Evolutionary conservation across 768 basidiomycete genomes (phyloP).

Genomic region (Boletus eberwhitei): DNA sequence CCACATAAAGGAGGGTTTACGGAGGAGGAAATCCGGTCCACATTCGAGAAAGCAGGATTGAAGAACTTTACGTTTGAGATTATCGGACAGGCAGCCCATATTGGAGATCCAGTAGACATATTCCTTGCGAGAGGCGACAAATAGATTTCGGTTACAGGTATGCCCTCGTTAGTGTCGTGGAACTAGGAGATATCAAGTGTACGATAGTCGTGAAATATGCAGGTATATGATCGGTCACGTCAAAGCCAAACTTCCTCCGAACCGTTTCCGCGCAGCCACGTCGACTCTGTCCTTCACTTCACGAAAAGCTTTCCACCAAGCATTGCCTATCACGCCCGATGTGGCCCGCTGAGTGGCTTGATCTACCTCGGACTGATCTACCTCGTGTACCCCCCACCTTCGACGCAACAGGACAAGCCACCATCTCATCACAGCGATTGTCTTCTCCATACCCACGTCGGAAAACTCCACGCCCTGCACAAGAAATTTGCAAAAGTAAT

Average conservation of each 20-base stretch:
- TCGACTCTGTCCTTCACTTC: constrained; percentile 69
- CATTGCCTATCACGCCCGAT: constrained; percentile 48
- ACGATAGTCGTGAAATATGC: background rate
- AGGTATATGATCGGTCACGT: constrained; percentile 34
- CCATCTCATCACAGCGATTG: constrained; percentile 73
- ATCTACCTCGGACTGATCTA: constrained; percentile 33
- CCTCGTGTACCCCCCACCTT: constrained; percentile 59
- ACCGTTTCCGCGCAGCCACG: constrained; percentile 57
- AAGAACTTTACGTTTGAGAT: constrained; percentile 39
- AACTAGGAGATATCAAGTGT: background rate
- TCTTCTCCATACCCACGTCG: constrained; percentile 69
- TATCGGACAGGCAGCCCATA: constrained; percentile 30
- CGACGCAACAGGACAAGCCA: constrained; percentile 72
- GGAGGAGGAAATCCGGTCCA: constrained; percentile 43
- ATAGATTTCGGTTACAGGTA: constrained; percentile 1
- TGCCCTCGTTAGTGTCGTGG: background rate
- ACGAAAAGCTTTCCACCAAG: constrained; percentile 82
- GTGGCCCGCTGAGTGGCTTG: constrained; percentile 30
- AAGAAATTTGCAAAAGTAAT: constrained; percentile 71
- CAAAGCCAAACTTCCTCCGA: constrained; percentile 68
- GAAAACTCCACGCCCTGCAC: constrained; percentile 63
- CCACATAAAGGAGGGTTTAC: constrained; percentile 53
- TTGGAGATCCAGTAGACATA: constrained; percentile 37
- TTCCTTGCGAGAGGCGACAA: constrained; percentile 58
- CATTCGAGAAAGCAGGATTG: constrained; percentile 56